These are phyloP conservation scores for Guyanaporus albipodus DNA, from an alignment of 768 basidiomycete species.

Conservation along the genomic window DNA sequence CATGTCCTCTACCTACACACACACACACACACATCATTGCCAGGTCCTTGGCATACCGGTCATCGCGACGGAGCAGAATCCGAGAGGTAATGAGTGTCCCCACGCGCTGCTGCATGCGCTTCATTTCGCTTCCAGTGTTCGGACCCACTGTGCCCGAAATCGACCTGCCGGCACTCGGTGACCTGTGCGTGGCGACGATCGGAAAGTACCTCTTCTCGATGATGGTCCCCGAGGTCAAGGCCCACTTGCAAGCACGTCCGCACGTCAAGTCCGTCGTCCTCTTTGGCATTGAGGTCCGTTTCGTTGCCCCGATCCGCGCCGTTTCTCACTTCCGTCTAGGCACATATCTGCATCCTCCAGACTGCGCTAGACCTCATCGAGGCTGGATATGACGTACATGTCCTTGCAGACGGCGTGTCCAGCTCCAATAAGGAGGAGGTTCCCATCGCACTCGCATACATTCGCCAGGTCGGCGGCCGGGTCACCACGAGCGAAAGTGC, in stretches of 20 bases:
- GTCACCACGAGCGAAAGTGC: slow-evolving; percentile 81
- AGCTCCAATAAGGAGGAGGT: slow-evolving; percentile 80
- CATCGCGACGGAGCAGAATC: slow-evolving; percentile 81
- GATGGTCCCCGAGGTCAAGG: slow-evolving; percentile 64
- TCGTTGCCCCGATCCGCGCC: not conserved
- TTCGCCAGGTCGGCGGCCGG: slow-evolving; percentile 70
- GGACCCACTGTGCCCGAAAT: slow-evolving; percentile 67
- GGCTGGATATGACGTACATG: slow-evolving; percentile 50
- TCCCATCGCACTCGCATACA: slow-evolving; percentile 63
- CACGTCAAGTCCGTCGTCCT: slow-evolving; percentile 61
- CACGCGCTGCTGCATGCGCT: not conserved
- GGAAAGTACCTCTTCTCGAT: slow-evolving; percentile 87
- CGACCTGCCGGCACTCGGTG: slow-evolving; percentile 48
- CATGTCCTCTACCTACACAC: not conserved
- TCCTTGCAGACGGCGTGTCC: slow-evolving; percentile 83
- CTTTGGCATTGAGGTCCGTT: slow-evolving; percentile 81
- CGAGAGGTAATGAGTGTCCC: slow-evolving; percentile 49
- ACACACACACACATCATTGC: not conserved
- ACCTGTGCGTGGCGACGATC: slow-evolving; percentile 56
- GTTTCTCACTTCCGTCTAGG: slow-evolving; percentile 39
- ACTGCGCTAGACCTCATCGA: slow-evolving; percentile 67
- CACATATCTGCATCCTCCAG: slow-evolving; percentile 88
- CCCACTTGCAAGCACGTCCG: slow-evolving; percentile 45
- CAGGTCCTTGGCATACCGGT: slow-evolving; percentile 63
- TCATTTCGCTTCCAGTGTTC: slow-evolving; percentile 44